Evolutionary conservation across 2,329 filamentous ascomycete genomes (phyloP).

Genomic region (Aspergillus spinulosporus): DNA sequence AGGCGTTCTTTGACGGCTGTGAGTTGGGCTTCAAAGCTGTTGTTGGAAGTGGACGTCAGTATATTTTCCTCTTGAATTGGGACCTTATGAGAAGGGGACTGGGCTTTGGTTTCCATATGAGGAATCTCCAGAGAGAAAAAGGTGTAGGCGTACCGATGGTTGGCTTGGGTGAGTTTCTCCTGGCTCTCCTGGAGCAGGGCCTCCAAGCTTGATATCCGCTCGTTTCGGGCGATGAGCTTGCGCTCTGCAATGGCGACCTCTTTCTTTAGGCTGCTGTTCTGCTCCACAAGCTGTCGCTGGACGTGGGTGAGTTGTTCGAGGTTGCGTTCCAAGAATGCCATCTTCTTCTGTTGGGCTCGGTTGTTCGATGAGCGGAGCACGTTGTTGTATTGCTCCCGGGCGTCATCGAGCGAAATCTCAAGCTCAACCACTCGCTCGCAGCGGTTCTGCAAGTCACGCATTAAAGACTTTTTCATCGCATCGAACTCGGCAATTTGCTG

Average conservation of each 20-base stretch:
- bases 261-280: constrained; percentile 96
- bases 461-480: constrained; percentile 99
- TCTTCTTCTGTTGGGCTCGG: constrained; percentile 99
- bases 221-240: constrained; percentile 93
- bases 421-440: constrained; percentile 98
- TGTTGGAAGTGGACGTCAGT: constrained; percentile 14
- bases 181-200: constrained; percentile 92
- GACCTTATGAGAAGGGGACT: not conserved
- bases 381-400: constrained; percentile 98
- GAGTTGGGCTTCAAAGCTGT: constrained; percentile 94
- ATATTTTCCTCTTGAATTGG: not conserved
- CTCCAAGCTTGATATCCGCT: constrained; percentile 93
- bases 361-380: constrained; percentile 96
- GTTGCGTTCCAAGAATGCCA: constrained; percentile 98
- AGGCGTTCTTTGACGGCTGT: constrained; percentile 96
- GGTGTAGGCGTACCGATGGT: constrained; percentile 75
- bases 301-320: constrained; percentile 97
- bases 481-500: constrained; percentile 99
- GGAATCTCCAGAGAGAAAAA: constrained; percentile 3
- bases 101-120: not conserved
- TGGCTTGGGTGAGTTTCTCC: constrained; percentile 95
- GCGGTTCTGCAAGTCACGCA: constrained; percentile 97
- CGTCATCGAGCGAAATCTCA: constrained; percentile 96
- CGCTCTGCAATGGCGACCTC: constrained; percentile 98
- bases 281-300: constrained; percentile 94